Base-by-base conservation (phyloP, 73 alveolate species). In the Symbiodinium pilosum region DNA sequence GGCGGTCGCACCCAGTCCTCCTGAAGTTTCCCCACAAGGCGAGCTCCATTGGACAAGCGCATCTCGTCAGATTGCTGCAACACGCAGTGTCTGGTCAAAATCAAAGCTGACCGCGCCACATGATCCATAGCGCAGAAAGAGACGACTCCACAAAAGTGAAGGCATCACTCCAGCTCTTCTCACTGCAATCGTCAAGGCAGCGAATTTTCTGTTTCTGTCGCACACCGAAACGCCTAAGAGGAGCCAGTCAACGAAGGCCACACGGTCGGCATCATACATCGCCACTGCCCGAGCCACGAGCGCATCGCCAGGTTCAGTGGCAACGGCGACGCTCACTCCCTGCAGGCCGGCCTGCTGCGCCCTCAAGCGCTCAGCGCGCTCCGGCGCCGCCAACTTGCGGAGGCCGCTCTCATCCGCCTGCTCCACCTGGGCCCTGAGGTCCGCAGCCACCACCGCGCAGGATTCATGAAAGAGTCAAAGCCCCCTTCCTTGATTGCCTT, bases 281-380 rank as follows among this genome's bases (percentile, higher is more conserved):
- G 21, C 59, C 21, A 47, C 59, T 9, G 59, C 59, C 59, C 59
- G 6, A 14, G 6, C 59, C 21, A 47, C 59, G 21, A 47, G 59
- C 21, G 21, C 14, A 14, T 47, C 59, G 6, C 59, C 59, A 9
- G 59, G 59, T 47, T 47, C 59, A 47, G 6, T 6, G 59, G 6
- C 21, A 14, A 6, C 59, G 21, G 59, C 59, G 39, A 44, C 47
- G 34, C 21, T 26, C 30, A 85, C 4, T 34, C 93, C 91, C 40
- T 21, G 41, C 39, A 83, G 24, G 39, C 91, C 41, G 44, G 41
- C 38, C 91, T 83, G 91, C 24, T 83, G 91, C 32, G 64, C 91
- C 32, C 24, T 42, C 21, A 47, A 14, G 21, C 59, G 6, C 59
- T 47, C 59, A 14, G 59, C 59, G 6, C 59, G 59, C 21, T 47